A percentile compares a stretch with the other conserved stretches of the same genome.
Evolutionary conservation across 2,329 filamentous ascomycete genomes (phyloP).

Genomic region (Ophiocordyceps australis): DNA sequence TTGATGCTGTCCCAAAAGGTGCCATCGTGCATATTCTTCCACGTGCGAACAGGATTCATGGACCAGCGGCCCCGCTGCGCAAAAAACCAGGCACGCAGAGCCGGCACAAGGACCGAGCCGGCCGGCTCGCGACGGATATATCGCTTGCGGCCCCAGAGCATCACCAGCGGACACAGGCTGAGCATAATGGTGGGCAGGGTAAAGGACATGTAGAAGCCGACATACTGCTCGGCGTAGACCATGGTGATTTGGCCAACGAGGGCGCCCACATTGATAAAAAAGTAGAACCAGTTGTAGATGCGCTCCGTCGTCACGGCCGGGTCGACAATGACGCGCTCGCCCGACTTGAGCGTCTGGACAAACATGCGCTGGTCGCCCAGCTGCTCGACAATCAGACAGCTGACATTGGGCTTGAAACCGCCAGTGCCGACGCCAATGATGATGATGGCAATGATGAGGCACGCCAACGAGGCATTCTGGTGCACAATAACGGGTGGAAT

Average conservation of each 20-base stretch:
- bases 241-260: constrained; percentile 37
- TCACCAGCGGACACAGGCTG: constrained; percentile 39
- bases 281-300: constrained; percentile 46
- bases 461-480: constrained; percentile 37
- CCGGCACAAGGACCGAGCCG: constrained; percentile 41
- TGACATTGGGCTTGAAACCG: constrained; percentile 69
- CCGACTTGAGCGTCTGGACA: constrained; percentile 34
- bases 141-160: constrained; percentile 30
- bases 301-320: constrained; percentile 49
- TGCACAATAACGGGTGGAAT: constrained; percentile 43
- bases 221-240: constrained; percentile 59
- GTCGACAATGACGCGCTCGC: constrained; percentile 53
- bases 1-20: constrained; percentile 51
- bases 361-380: constrained; percentile 39
- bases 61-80: constrained; percentile 47
- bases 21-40: too few relatives aligned
- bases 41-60: too few relatives aligned
- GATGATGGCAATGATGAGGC: constrained; percentile 48
- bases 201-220: constrained; percentile 59
- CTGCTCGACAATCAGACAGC: constrained; percentile 54
- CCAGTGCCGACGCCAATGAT: constrained; percentile 46
- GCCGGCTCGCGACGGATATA: constrained; percentile 49
- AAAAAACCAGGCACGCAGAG: constrained; percentile 34
- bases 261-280: constrained; percentile 43
- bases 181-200: constrained; percentile 50